Conservation (phyloP, 1,284 basidiomycete species). For the Irpex sp. region DNA sequence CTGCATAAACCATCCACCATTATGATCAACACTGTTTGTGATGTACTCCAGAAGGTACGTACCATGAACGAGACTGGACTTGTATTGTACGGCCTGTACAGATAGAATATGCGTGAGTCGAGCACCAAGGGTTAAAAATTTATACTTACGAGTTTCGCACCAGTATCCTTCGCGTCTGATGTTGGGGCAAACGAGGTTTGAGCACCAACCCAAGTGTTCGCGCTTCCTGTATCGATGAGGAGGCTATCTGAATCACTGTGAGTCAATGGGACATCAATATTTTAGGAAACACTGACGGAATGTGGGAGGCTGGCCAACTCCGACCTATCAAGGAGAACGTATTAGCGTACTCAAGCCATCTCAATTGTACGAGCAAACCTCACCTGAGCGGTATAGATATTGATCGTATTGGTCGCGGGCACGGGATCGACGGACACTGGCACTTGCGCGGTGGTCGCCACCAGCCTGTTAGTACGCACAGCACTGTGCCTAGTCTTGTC, state of each 20-base stretch:
- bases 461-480: neutral
- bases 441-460: neutral
- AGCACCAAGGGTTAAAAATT: neutral
- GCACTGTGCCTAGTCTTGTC: slow-evolving; percentile 11
- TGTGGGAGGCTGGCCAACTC: slow-evolving; percentile 9
- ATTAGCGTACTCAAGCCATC: neutral
- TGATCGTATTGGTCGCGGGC: slow-evolving; percentile 12
- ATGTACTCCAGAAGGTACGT: neutral
- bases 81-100: neutral
- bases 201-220: slow-evolving; percentile 67
- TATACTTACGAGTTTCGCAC: slow-evolving; percentile 17
- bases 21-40: neutral
- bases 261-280: neutral
- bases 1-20: neutral
- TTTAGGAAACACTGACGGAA: slow-evolving; percentile 2
- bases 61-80: neutral
- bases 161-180: slow-evolving; percentile 35
- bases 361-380: neutral
- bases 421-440: neutral
- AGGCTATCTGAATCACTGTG: slow-evolving; percentile 17
- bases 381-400: slow-evolving; percentile 14
- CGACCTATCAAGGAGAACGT: neutral
- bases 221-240: slow-evolving; percentile 32
- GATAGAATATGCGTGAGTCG: neutral
- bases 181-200: slow-evolving; percentile 38